Evolutionary conservation across 345 rosid species (phyloP), one percentile per base, ranked within the genome.

Genomic region (Arabidopsis arenosa): DNA sequence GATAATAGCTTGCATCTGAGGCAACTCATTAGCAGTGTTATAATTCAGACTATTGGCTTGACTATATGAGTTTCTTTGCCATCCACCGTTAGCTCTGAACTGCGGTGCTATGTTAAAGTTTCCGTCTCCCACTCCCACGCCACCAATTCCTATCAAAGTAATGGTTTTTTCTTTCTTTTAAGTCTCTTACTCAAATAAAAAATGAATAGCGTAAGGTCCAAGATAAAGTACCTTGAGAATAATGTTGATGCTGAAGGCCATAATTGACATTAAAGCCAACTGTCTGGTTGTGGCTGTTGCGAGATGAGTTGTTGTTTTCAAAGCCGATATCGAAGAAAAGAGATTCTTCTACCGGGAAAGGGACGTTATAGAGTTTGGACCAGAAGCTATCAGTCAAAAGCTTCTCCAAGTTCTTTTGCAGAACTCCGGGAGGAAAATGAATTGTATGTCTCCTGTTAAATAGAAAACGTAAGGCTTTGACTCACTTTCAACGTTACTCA

Each of bases 361-460:
- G 53, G 49, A 70, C 73, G n/a, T 61, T 56, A 76, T 60, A 56
- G 43, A 80, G 63, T 11, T 59, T 39, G 7, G 78, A 54, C 81
- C 88, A 76, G 56, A 78, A 59, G 69, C 4, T 36, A 56, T 83
- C 41, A 37, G 82, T 77, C 63, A 83, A 28, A 51, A 88, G 86
- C 68, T 88, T 87, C 49, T 82, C 86, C 59, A 73, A 80, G 65
- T 63, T 86, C 37, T 64, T 82, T 60, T 84, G 88, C 10, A 90
- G 79, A 6, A 63, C 64, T 51, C 86, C 89, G 21, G 85, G 68
- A 3, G 81, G 74, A 75, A 84, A 84, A 36, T 45, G 40, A 33
- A 90, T 68, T 71, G 64, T 78, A 79, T 90, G 93, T 28, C 74
- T 82, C 90, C 96, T 90, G 80, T 56, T 18, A 33, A 48, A 53